Conservation (phyloP, 2,329 filamentous ascomycete species). For the Colletotrichum noveboracense region DNA sequence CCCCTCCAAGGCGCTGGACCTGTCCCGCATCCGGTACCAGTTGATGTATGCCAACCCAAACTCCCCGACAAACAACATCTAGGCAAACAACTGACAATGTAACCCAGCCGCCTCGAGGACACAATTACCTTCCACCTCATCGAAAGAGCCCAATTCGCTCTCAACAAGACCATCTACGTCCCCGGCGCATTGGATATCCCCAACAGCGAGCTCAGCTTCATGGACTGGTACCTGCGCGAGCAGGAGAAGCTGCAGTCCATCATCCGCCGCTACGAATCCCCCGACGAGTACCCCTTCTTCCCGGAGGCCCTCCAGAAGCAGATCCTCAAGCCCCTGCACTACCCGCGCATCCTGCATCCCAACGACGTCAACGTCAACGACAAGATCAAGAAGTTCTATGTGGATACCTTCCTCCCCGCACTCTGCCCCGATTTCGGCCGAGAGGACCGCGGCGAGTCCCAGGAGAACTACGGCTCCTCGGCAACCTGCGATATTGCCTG, state of each 20-base stretch:
- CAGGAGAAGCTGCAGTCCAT: constrained; percentile 91
- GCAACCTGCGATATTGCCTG: constrained; percentile 91
- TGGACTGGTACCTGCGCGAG: constrained; percentile 92
- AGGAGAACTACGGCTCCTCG: constrained; percentile 94
- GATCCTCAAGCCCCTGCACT: constrained; percentile 86
- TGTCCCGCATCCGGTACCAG: constrained; percentile 91
- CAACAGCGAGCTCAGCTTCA: constrained; percentile 74
- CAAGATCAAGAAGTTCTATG: constrained; percentile 86
- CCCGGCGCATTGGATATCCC: constrained; percentile 83
- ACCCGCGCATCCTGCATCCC: constrained; percentile 84
- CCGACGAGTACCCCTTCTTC: constrained; percentile 98
- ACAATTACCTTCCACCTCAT: constrained; percentile 98
- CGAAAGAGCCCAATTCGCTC: constrained; percentile 95
- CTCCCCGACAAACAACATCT: constrained; percentile 11
- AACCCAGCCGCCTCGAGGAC: constrained; percentile 85
- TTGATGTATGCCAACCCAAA: constrained; percentile 71
- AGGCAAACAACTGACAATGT: not conserved
- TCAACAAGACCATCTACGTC: constrained; percentile 86
- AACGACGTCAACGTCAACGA: constrained; percentile 93
- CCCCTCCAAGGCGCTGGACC: constrained; percentile 82
- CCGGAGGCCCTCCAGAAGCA: constrained; percentile 78
- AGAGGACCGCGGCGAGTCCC: constrained; percentile 79
- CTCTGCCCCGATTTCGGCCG: constrained; percentile 82
- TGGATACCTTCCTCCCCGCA: constrained; percentile 79
- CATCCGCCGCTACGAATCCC: constrained; percentile 92